Percentiles rank a stretch among this genome's conserved stretches.
Conservation (phyloP, 2,329 filamentous ascomycete species). For the Mycosphaerelloides madeirae region DNA sequence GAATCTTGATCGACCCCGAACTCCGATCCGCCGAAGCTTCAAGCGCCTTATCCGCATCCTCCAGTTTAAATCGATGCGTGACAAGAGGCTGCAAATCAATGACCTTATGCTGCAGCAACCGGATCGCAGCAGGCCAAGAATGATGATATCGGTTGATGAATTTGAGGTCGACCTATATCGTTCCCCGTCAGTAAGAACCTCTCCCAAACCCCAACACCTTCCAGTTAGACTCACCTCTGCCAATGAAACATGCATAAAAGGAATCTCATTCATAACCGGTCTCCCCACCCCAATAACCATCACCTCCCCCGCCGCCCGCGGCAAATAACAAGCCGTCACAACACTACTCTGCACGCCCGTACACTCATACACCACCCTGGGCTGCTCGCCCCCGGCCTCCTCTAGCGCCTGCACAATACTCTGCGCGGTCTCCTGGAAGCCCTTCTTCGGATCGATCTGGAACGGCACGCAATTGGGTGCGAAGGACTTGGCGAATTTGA, state of each 20-base stretch:
- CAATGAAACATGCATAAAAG: slow-evolving; percentile 35
- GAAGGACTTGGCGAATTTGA: slow-evolving; percentile 72
- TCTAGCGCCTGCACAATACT: slow-evolving; percentile 22
- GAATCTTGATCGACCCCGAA: slow-evolving; percentile 57
- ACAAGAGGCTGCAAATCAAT: slow-evolving; percentile 59
- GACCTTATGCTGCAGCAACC: slow-evolving; percentile 55
- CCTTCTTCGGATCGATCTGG: slow-evolving; percentile 21
- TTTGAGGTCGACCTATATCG: slow-evolving; percentile 50
- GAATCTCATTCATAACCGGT: slow-evolving; percentile 32
- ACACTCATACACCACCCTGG: slow-evolving; percentile 32
- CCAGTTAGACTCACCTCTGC: slow-evolving; percentile 18
- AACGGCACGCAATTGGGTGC: slow-evolving; percentile 36
- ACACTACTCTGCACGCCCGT: slow-evolving; percentile 34
- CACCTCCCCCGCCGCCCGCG: slow-evolving; percentile 26
- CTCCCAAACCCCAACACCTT: background rate
- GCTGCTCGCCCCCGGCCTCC: slow-evolving; percentile 23
- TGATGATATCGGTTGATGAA: slow-evolving; percentile 69
- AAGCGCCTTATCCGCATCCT: slow-evolving; percentile 57
- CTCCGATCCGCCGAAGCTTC: slow-evolving; percentile 49
- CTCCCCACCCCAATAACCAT: slow-evolving; percentile 36
- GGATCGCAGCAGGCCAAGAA: slow-evolving; percentile 64
- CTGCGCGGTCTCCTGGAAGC: slow-evolving; percentile 22
- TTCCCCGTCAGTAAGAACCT: slow-evolving; percentile 2
- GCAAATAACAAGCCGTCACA: slow-evolving; percentile 25
- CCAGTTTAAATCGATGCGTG: slow-evolving; percentile 59